Evolutionary conservation across 345 rosid species (phyloP).

Genomic region (Rhodamnia argentea): DNA sequence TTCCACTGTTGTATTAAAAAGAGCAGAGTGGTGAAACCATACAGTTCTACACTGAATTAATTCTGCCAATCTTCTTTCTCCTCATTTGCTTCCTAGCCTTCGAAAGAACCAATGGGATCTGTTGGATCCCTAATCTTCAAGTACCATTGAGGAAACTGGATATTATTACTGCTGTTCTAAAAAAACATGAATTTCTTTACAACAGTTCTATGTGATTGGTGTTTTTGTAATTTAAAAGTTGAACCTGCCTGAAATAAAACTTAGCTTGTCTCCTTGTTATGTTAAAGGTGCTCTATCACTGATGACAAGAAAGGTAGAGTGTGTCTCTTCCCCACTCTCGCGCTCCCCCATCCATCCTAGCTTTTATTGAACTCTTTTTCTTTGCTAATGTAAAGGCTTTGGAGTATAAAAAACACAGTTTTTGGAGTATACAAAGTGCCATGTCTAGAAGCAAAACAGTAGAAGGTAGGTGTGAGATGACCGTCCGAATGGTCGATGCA

Average conservation of each 20-base stretch:
- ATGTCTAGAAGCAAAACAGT: not conserved
- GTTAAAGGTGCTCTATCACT: not conserved
- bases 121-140: not conserved
- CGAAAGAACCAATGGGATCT: not conserved
- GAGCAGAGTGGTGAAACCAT: not conserved
- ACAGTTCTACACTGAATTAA: not conserved
- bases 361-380: not conserved
- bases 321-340: not conserved
- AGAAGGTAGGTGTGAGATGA: not conserved
- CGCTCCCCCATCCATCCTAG: not conserved
- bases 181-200: not conserved
- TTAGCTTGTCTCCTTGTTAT: not conserved
- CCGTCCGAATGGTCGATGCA: not conserved
- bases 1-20: not conserved
- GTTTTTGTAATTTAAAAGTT: not conserved
- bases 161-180: not conserved
- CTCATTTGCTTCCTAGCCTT: not conserved
- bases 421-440: not conserved
- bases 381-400: not conserved
- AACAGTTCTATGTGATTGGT: not conserved
- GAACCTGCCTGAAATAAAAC: not conserved
- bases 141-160: not conserved
- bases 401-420: not conserved
- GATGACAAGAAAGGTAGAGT: not conserved
- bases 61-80: not conserved